Evolutionary conservation across 2,329 filamentous ascomycete species (phyloP), one percentile per base, ranked within the genome.

Genomic region (Tolypocladium nubicola): DNA sequence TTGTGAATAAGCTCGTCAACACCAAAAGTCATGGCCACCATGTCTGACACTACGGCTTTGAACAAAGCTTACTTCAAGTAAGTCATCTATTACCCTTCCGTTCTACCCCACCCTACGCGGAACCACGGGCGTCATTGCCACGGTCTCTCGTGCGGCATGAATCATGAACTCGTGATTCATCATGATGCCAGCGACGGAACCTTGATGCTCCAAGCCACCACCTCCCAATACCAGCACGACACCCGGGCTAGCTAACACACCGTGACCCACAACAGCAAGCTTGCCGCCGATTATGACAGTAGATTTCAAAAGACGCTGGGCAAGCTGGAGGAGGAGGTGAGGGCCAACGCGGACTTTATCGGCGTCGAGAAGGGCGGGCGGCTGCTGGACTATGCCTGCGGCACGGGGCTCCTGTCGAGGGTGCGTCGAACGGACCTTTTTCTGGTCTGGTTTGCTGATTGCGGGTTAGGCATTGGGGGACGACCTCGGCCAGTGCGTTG

Each of bases 331-430:
- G 68, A 76, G 9, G 76, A 81, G 62, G 75, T 88, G 16, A 75
- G 76, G 60, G 69, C 69, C 4, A 76, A 78, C 38, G 74, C 80
- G 7, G 75, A 79, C 55, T 88, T 87, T 74, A 80, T 89, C 58
- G 84, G 83, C 47, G 78, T 82, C 38, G 63, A 63, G 47, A 55
- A 73, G 63, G 65, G 66, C 64, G 57, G 75, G 83, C 78, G 79
- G 52, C 71, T 90, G 23, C 75, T 91, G 2, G 88, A 92, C 67
- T 92, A 91, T 70, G 88, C 88, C 19, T 91, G 88, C 66, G 88
- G 88, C 10, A 85, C 86, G 7, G 87, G 87, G 2, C 70, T 82
- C 56, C 75, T 89, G 61, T 86, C 86, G 14, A 77, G 80, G 68
- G 85, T 87, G 67, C 62, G 77, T 71, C 11, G 1, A 19, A 9